phyloP scores from a whole-genome alignment of 164 flowering plant species.

The Saururus chinensis region DNA sequence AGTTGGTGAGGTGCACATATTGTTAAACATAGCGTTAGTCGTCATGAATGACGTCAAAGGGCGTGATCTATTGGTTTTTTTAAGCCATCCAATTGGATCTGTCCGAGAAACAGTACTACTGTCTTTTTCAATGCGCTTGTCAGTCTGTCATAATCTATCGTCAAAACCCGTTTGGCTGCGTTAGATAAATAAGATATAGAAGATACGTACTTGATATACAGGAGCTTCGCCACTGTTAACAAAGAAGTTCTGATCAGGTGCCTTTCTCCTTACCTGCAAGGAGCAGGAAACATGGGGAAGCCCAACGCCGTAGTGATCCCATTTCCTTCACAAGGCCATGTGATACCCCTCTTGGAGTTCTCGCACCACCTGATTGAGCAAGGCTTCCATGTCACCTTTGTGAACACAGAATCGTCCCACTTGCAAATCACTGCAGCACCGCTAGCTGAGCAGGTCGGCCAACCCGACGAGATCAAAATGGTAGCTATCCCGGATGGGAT shows the following conservation, averaged over 20 bases:
- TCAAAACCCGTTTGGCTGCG: too few relatives aligned
- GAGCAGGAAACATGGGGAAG: slow-evolving; percentile 4
- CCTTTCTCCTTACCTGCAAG: too few relatives aligned
- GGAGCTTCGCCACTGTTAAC: too few relatives aligned
- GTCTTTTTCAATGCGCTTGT: not conserved
- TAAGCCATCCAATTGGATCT: too few relatives aligned
- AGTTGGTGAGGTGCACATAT: too few relatives aligned
- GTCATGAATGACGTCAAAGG: too few relatives aligned
- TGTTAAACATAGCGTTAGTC: too few relatives aligned
- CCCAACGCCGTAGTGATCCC: slow-evolving; percentile 18
- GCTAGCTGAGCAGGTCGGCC: not conserved
- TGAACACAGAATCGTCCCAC: slow-evolving; percentile 8
- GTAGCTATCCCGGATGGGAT: slow-evolving; percentile 15
- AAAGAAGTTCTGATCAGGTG: too few relatives aligned
- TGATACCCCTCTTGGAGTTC: slow-evolving; percentile 19
- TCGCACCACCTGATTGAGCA: slow-evolving; percentile 14
- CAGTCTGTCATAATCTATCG: too few relatives aligned
- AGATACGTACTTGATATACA: not conserved
- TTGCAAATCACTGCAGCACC: not conserved
- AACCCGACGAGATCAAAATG: not conserved
- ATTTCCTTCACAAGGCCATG: slow-evolving; percentile 20
- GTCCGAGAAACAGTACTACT: too few relatives aligned
- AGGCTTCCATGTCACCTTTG: slow-evolving; percentile 18
- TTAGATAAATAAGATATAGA: not conserved
- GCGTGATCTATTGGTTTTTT: too few relatives aligned